phyloP scores from a whole-genome alignment of 495 filamentous ascomycete species.

The Lophiostoma macrostomum region DNA sequence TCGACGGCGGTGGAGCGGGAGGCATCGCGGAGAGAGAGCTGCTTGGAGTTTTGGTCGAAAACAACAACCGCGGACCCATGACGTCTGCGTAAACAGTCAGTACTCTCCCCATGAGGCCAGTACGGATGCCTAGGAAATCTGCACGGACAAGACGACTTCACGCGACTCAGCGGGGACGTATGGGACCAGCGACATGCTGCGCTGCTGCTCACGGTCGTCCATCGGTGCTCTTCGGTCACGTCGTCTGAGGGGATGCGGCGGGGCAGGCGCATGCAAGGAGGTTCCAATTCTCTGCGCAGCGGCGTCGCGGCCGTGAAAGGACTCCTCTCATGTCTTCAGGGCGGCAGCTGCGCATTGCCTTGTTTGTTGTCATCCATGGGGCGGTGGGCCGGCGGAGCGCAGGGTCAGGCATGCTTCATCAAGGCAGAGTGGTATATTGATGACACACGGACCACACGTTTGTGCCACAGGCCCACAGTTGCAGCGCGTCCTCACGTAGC shows the following conservation, averaged over 20 bases:
- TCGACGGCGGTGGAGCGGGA: conserved; percentile 48
- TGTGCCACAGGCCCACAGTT: background rate
- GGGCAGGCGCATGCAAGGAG: background rate
- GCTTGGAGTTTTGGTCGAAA: conserved; percentile 78
- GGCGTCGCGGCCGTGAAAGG: background rate
- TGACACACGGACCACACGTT: conserved; percentile 8
- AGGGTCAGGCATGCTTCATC: background rate
- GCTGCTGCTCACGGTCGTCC: conserved; percentile 28
- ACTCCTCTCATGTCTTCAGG: background rate
- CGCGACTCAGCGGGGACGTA: conserved; percentile 38
- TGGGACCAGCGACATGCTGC: conserved; percentile 42
- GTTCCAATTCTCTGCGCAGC: background rate
- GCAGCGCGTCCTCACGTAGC: too few species aligned
- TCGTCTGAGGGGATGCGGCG: conserved; percentile 16
- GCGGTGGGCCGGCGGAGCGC: background rate
- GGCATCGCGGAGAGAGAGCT: conserved; percentile 73
- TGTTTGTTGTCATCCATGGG: conserved; percentile 21
- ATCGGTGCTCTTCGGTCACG: conserved; percentile 9
- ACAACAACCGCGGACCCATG: conserved; percentile 90
- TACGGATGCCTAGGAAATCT: background rate
- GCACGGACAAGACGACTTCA: conserved; percentile 40
- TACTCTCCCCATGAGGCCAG: background rate
- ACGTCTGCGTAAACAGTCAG: conserved; percentile 57
- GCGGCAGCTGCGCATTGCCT: conserved; percentile 2
- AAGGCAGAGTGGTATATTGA: background rate